A percentile compares a stretch with the other conserved stretches of the same genome.
Conservation (phyloP, 1,139 yeast species). For the Taphrina flavorubra region DNA sequence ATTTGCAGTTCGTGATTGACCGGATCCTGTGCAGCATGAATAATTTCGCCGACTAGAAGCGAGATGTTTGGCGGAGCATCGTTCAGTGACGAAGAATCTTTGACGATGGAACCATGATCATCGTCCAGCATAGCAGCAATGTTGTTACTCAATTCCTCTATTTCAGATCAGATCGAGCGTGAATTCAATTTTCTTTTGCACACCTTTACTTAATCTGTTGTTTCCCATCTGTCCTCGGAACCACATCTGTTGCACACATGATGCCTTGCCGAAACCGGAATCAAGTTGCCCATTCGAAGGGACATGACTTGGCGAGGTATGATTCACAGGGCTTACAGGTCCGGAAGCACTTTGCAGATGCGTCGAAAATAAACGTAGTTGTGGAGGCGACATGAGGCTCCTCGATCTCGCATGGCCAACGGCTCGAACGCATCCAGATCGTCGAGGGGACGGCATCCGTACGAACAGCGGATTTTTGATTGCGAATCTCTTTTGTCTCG, state of each 20-base stretch:
- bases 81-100: background rate
- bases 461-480: no score
- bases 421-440: constrained; percentile 4
- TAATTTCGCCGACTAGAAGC: constrained; percentile 31
- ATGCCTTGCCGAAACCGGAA: constrained; percentile 15
- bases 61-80: constrained; percentile 4
- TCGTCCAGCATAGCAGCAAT: constrained; percentile 26
- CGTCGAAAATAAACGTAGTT: constrained; percentile 7
- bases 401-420: constrained; percentile 8
- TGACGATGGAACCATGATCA: background rate
- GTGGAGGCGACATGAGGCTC: background rate
- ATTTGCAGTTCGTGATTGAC: constrained; percentile 5
- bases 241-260: constrained; percentile 31
- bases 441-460: constrained; percentile 11
- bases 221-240: constrained; percentile 4
- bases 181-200: background rate
- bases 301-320: background rate
- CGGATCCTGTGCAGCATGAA: constrained; percentile 17
- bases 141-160: constrained; percentile 16
- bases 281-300: background rate
- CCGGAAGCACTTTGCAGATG: constrained; percentile 10
- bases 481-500: no score
- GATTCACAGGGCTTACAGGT: background rate
- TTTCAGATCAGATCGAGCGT: background rate
- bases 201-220: constrained; percentile 12